Base-by-base conservation (phyloP, 169 alveolate genomes). In the Plasmodium billcollinsi region DNA sequence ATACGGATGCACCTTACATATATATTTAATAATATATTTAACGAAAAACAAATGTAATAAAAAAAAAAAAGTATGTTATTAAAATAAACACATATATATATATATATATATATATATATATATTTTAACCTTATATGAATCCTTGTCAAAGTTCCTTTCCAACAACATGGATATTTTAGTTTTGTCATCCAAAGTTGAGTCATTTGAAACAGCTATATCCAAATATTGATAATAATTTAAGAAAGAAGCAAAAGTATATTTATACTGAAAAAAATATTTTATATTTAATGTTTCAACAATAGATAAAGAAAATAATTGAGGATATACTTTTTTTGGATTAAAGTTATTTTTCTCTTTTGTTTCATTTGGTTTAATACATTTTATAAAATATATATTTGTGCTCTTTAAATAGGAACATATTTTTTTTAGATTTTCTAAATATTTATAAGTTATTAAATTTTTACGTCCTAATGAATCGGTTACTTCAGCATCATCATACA, bases 321-420 rank as follows among this genome's bases (percentile, higher is more conserved):
- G 86, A 11, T 71, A 86, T 71, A 86, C 78, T 63, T 86, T 86
- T 24, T 50, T 70, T 65, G 49, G 75, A 59, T 72, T 71, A 52
- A 70, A 86, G 62, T 86, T 54, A 15, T 71, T 58, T 33, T 70
- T 70, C 56, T 86, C 58, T 54, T 86, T 86, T 59, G 20, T 86
- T 72, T 86, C 92, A 21, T 86, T 86, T n/a, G 92, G 92, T 47
- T 86, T 86, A 14, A 86, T 86, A 63, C 92, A 86, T 71, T 72
- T 70, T 70, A 86, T 86, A 50, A 86, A 86, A 66, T 39, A 72
- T 71, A 72, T 70, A 61, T 86, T 72, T 47, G 92, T 86, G 39
- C 43, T 72, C 49, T 86, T 86, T 54, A 86, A 59, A 29, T 71
- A 71, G 43, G 92, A 65, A 63, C 73, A 47, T 63, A 86, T 71